A percentile compares a stretch with the other conserved stretches of the same genome.
Conservation (phyloP, 441 rosid species). For the Mallotus repandus region DNA sequence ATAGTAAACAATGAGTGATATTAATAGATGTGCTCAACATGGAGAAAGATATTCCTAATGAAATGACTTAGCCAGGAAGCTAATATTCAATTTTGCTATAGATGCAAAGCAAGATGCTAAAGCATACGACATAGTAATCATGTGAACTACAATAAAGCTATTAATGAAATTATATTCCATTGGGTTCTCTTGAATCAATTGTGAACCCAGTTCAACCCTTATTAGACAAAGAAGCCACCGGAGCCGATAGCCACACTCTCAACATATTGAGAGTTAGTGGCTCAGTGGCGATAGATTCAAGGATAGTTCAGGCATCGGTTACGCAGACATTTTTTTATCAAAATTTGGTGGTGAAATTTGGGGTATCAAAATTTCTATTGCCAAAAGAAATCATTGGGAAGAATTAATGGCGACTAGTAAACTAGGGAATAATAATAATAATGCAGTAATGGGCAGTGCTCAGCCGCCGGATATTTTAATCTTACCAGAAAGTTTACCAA, state of each 20-base stretch:
- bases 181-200: conserved; percentile 82
- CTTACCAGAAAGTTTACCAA: conserved; percentile 51
- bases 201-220: conserved; percentile 90
- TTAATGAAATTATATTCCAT: conserved; percentile 28
- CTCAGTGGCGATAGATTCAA: conserved; percentile 70
- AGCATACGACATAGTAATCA: neutral
- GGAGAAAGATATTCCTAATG: neutral
- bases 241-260: conserved; percentile 74
- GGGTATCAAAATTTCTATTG: conserved; percentile 73
- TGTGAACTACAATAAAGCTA: neutral
- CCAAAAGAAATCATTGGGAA: conserved; percentile 68
- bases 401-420: conserved; percentile 30
- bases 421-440: conserved; percentile 24
- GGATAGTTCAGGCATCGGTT: conserved; percentile 73
- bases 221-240: conserved; percentile 70
- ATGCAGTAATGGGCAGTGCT: conserved; percentile 27
- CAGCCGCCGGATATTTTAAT: conserved; percentile 46
- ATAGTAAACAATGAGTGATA: neutral
- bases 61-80: neutral
- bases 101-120: neutral
- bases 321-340: conserved; percentile 85
- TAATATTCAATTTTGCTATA: neutral
- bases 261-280: conserved; percentile 80
- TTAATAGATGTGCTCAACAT: neutral
- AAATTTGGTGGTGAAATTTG: conserved; percentile 82